Conservation (phyloP, 2,329 filamentous ascomycete genomes). For the Paecilomyces dactylethromorphus region DNA sequence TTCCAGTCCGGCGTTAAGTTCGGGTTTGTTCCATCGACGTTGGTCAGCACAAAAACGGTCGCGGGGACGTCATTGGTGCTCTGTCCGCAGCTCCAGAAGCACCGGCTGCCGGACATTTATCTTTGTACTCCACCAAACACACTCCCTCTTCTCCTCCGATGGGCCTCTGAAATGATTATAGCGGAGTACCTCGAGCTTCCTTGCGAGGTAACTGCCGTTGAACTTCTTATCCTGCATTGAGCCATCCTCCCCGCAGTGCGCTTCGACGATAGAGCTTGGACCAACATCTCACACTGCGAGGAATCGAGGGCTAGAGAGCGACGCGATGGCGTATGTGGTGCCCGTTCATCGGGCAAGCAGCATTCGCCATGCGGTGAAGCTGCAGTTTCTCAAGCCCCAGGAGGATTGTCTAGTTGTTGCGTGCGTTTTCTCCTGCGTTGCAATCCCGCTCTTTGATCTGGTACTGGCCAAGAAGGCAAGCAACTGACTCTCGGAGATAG, state of each 20-base stretch:
- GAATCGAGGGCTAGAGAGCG: neutral
- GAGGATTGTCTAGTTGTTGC: slow-evolving; percentile 81
- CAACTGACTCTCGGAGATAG: slow-evolving; percentile 37
- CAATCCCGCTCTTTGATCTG: neutral
- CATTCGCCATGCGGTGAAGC: slow-evolving; percentile 78
- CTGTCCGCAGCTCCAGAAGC: neutral
- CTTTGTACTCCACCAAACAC: neutral
- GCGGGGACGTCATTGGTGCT: neutral
- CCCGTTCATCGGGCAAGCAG: slow-evolving; percentile 90
- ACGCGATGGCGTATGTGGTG: slow-evolving; percentile 81
- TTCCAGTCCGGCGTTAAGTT: no score
- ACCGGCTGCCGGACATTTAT: neutral
- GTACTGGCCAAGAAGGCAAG: neutral
- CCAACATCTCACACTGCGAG: neutral
- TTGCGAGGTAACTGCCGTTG: neutral
- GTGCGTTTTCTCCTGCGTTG: slow-evolving; percentile 48
- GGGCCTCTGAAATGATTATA: neutral
- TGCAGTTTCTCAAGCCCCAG: slow-evolving; percentile 65
- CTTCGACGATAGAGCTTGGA: neutral
- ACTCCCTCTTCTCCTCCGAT: neutral
- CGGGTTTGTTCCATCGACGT: neutral
- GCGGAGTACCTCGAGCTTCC: neutral
- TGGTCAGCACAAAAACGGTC: neutral
- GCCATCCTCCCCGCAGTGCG: neutral
- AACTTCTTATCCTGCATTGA: neutral